Base-by-base conservation (phyloP, 208 protist genomes). In the Trypanosoma boissoni region DNA sequence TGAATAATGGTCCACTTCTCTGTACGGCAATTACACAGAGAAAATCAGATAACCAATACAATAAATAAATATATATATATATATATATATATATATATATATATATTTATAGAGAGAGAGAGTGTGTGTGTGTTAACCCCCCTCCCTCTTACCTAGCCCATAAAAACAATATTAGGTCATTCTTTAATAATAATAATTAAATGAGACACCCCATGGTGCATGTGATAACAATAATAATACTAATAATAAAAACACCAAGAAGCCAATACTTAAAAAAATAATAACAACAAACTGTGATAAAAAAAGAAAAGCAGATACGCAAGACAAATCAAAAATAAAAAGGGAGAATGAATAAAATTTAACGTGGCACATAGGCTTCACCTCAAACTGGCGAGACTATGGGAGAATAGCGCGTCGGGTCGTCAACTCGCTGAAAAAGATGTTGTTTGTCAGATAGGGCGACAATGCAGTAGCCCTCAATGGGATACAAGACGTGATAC, bases 401-500 rank as follows among this genome's bases (percentile, higher is more conserved):
- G 5, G 59, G 44, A 39, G 66, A 55, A 51, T 52, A 64, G 18
- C 62, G 37, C 10, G 52, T 23, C 18, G 76, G 67, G 60, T 78
- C 63, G 51, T 73, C 56, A 0, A 83, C 52, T 5, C 61, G 43
- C 32, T 78, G 76, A 57, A 78, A 83, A 28, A 72, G 50, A 16
- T 58, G 37, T 49, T 68, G 27, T 28, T 46, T 60, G 4, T 62
- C 4, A 16, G 28, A 9, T 31, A 43, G 48, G 12, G 54, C 49
- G 16, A 53, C 43, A 28, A 72, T 58, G 43, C 72, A 83, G 49
- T 69, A 79, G 1, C 83, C 83, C 3, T 49, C 9, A 24, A 76
- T 42, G 3, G 83, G 83, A 39, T 80, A 52, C 10, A 80, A 36
- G 34, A 91, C 68, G n/a, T 39, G 55, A 10, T 76, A 44, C 83